Percentiles rank a stretch among this genome's conserved stretches.
These are phyloP conservation scores for Candida qinlingensis DNA, from an alignment of 805 yeast species.

Conservation along the genomic window DNA sequence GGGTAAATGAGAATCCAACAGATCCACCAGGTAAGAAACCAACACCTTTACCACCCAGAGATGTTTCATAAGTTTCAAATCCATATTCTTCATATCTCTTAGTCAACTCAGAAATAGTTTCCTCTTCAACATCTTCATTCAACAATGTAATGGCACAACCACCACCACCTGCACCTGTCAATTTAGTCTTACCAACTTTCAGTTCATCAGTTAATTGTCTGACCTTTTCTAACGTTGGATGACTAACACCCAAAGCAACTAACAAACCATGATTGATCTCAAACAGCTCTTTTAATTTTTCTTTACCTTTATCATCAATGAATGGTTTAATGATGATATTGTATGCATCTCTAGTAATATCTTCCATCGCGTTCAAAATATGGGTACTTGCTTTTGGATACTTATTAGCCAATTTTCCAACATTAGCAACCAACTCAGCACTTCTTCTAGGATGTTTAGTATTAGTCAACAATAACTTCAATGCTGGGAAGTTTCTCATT, in stretches of 20 bases:
- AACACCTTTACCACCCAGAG: constrained; percentile 87
- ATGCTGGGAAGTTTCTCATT: constrained; percentile 67
- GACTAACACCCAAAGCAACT: constrained; percentile 85
- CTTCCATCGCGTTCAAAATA: constrained; percentile 72
- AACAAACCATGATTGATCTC: constrained; percentile 84
- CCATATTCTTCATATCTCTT: constrained; percentile 39
- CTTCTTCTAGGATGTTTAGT: constrained; percentile 87
- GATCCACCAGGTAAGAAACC: constrained; percentile 38
- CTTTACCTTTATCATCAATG: constrained; percentile 36
- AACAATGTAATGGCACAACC: constrained; percentile 94
- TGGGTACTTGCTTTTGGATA: constrained; percentile 52
- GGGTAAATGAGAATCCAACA: constrained; percentile 14
- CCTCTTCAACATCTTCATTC: constrained; percentile 31
- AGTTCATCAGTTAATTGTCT: constrained; percentile 59
- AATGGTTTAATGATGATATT: constrained; percentile 51
- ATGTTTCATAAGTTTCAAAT: constrained; percentile 72
- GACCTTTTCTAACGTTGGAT: constrained; percentile 80
- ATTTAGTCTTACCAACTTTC: constrained; percentile 77
- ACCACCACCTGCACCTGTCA: constrained; percentile 99
- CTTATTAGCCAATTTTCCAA: constrained; percentile 46
- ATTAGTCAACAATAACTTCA: constrained; percentile 73
- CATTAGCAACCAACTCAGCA: constrained; percentile 75
- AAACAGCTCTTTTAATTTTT: constrained; percentile 53
- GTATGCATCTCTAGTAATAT: constrained; percentile 68
- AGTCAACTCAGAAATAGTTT: constrained; percentile 31